Conservation (phyloP, 2,329 filamentous ascomycete species). For the Diaporthe helianthi region DNA sequence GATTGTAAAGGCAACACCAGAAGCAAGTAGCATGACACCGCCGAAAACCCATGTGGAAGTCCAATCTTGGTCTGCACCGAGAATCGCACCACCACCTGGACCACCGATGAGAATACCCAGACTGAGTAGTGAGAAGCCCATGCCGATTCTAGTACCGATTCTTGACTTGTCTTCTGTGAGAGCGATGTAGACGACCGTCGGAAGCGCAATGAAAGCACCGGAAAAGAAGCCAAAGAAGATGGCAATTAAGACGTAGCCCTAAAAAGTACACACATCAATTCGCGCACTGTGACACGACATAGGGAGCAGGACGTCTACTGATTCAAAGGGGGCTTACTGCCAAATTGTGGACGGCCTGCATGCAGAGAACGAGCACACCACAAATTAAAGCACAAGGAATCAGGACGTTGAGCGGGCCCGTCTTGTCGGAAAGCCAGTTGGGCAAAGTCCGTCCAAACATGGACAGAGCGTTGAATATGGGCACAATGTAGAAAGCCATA, state of each 20-base stretch:
- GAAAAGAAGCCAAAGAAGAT: slow-evolving; percentile 51
- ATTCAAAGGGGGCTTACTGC: slow-evolving; percentile 24
- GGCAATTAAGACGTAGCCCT: slow-evolving; percentile 44
- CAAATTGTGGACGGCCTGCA: slow-evolving; percentile 44
- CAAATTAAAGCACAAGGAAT: slow-evolving; percentile 42
- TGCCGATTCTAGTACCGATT: slow-evolving; percentile 52
- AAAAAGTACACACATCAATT: neutral
- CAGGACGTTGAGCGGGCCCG: slow-evolving; percentile 48
- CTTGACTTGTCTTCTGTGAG: slow-evolving; percentile 49
- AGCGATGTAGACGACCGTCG: slow-evolving; percentile 46
- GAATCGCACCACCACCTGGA: slow-evolving; percentile 45
- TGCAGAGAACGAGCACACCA: slow-evolving; percentile 45
- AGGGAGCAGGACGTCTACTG: too few species aligned
- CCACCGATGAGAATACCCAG: slow-evolving; percentile 45
- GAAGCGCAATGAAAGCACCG: slow-evolving; percentile 52
- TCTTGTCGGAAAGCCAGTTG: slow-evolving; percentile 47
- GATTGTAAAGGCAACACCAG: neutral
- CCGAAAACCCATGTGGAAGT: slow-evolving; percentile 38
- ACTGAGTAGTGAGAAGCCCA: slow-evolving; percentile 44
- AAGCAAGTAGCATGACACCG: slow-evolving; percentile 29
- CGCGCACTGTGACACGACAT: neutral
- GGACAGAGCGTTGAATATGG: slow-evolving; percentile 50
- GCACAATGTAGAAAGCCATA: slow-evolving; percentile 50
- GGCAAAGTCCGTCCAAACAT: slow-evolving; percentile 49
- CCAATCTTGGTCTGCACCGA: slow-evolving; percentile 39